phyloP scores from a whole-genome alignment of 2,329 filamentous ascomycete species.

The Aspergillus pseudonomiae region DNA sequence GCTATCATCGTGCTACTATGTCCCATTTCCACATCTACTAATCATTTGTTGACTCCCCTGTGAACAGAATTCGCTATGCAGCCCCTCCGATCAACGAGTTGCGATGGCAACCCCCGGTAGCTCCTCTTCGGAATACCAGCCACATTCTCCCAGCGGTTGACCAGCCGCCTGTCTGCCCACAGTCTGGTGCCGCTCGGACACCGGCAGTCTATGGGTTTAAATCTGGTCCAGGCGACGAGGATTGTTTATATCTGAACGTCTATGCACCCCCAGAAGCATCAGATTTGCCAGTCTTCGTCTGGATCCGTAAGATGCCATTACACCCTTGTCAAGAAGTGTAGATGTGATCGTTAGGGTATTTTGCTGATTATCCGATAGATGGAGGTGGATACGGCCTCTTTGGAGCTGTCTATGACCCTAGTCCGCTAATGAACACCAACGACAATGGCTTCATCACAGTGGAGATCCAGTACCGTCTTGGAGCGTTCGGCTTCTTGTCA shows the following conservation, averaged over 20 bases:
- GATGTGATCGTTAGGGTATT: neutral
- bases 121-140: neutral
- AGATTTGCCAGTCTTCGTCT: constrained; percentile 5
- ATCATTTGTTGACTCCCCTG: neutral
- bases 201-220: neutral
- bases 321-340: neutral
- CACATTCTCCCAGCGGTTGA: constrained; percentile 4
- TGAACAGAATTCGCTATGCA: constrained; percentile 4
- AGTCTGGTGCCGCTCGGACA: neutral
- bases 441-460: constrained; percentile 2
- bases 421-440: neutral
- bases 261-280: neutral
- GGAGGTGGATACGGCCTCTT: neutral
- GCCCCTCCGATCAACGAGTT: constrained; percentile 6
- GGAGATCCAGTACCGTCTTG: constrained; percentile 3
- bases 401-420: neutral
- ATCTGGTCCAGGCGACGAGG: neutral
- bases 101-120: constrained; percentile 7
- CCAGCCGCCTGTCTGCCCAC: constrained; percentile 3
- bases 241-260: constrained; percentile 7
- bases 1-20: neutral
- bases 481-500: constrained; percentile 6
- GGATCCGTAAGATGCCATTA: constrained; percentile 1
- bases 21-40: neutral
- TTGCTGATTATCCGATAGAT: neutral